Base-by-base conservation (phyloP, 2,329 filamentous ascomycete species). In the Fusarium sterilihyphosum region DNA sequence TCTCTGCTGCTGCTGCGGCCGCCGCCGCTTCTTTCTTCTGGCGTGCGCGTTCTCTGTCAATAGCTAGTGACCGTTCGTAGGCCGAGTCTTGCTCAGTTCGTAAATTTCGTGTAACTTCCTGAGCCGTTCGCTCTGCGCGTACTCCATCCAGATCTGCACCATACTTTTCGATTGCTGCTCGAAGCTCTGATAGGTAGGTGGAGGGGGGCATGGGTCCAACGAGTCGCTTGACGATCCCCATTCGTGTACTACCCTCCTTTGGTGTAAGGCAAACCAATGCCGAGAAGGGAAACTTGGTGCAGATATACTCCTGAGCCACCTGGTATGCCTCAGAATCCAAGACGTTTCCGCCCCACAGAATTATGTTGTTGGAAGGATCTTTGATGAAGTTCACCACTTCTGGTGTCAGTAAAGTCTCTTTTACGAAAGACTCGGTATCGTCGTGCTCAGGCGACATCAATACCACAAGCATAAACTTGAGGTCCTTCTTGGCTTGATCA, bases 291-390 rank as follows among this genome's bases (percentile, higher is more conserved):
- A 96, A 98, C 80, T 97, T 97, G 67, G 94, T 97, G 82, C 94
- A 96, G 76, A 92, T 92, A 72, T 98, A 90, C 52, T 95, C 94
- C 18, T 90, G 89, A n/a, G 95, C 91, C 46, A 98, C 94, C 81
- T 98, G 95, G 82, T 97, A 98, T 10, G 96, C 94, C 84, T 99
- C 96, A 7, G 94, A 93, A 81, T 99, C 96, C 73, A 95, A 90
- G 2, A 98, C 93, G 76, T 95, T 98, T 53, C 96, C 96, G 46
- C 93, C 94, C 96, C 96, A 99, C 6, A 99, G 83, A 41, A 98
- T 86, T 37, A 98, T 89, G 79, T 96, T 93, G 82, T 95, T 95
- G 40, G 87, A 83, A 2, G 93, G 90, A 68, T 96, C 89, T 73
- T 91, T 92, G 76, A 98, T 82, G 78, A 94, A 97, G 11, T 87